Base-by-base conservation (phyloP, 129 eudicot species). In the Artemisia argyi region DNA sequence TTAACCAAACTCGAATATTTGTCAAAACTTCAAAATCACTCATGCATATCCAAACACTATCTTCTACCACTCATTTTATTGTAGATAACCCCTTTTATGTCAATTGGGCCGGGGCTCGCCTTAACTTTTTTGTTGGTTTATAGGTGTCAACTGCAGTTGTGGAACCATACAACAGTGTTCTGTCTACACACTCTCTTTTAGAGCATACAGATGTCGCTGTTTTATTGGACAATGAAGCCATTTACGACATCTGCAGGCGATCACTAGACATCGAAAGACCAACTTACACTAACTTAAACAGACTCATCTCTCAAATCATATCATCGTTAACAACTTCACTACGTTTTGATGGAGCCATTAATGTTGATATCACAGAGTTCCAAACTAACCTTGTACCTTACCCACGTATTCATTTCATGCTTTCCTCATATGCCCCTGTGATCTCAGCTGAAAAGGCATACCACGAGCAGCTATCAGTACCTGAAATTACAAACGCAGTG, bases 361-460 rank as follows among this genome's bases (percentile, higher is more conserved):
- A 93, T 17, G 98, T 93, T 4, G 98, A 93, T 32, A 72, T 93
- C 13, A 90, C 97, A 0, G 98, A 93, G 82, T 93, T 93, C 82
- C 97, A 90, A 82, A 93, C 98, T 42, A 93, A 90, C 77, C 96
- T 93, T 47, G 98, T 93, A 26, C 98, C 97, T 20, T 93, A 90
- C 75, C 98, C 98, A 13, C 91, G 98, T 35, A 90, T 93, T 60
- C 98, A 93, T 77, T 93, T 93, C 79, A 93, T 93, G 98, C 92
- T 93, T 75, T 93, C 98, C 15, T 93, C 97, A 7, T 93, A 93
- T 72, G 97, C 98, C 85, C 97, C 97, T 52, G 98, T 93, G 62
- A 93, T 93, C 72, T 93, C 98, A 51, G 96, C 98, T 7, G 97
- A 82, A 59, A 92, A 89, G 64, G 97, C 97, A 16, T 92, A 90